Percentiles rank a stretch among this genome's conserved stretches.
phyloP scores from a whole-genome alignment of 768 basidiomycete species.

The Mycena belliarum region DNA sequence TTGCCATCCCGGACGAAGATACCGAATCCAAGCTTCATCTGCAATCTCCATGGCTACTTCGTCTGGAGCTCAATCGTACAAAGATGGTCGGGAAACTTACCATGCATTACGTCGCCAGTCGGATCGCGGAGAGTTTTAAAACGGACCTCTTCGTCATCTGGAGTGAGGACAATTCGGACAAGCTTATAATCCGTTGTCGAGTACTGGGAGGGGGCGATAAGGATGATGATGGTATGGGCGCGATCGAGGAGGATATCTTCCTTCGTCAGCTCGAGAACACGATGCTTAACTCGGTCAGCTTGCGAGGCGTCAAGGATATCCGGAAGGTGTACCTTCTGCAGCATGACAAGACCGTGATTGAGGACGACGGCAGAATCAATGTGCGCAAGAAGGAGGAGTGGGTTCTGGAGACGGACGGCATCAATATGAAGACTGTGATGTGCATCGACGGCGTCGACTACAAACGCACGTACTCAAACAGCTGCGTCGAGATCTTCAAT shows the following conservation, averaged over 20 bases:
- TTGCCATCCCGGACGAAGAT: constrained; percentile 97
- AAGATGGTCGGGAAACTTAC: constrained; percentile 97
- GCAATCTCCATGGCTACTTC: constrained; percentile 96
- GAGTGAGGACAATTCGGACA: constrained; percentile 98
- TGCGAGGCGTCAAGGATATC: constrained; percentile 91
- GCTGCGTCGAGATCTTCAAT: constrained; percentile 91
- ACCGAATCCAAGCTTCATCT: constrained; percentile 87
- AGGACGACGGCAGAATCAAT: constrained; percentile 65
- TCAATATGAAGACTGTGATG: constrained; percentile 64
- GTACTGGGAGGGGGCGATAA: constrained; percentile 84
- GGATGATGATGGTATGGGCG: constrained; percentile 75
- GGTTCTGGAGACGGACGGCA: constrained; percentile 96
- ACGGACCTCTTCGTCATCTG: constrained; percentile 97
- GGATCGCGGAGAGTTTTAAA: constrained; percentile 93
- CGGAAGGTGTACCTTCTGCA: constrained; percentile 91
- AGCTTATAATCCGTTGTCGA: constrained; percentile 95
- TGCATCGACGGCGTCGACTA: constrained; percentile 95
- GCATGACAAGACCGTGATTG: constrained; percentile 74
- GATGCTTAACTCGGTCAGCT: constrained; percentile 91
- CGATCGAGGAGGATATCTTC: constrained; percentile 92
- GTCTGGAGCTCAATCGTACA: constrained; percentile 93
- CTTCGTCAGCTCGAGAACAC: constrained; percentile 94
- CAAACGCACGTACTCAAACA: constrained; percentile 93
- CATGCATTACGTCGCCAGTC: constrained; percentile 92
- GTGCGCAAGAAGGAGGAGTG: constrained; percentile 78